phyloP scores from a whole-genome alignment of 495 filamentous ascomycete genomes.

The Hypoxylon fragiforme region DNA sequence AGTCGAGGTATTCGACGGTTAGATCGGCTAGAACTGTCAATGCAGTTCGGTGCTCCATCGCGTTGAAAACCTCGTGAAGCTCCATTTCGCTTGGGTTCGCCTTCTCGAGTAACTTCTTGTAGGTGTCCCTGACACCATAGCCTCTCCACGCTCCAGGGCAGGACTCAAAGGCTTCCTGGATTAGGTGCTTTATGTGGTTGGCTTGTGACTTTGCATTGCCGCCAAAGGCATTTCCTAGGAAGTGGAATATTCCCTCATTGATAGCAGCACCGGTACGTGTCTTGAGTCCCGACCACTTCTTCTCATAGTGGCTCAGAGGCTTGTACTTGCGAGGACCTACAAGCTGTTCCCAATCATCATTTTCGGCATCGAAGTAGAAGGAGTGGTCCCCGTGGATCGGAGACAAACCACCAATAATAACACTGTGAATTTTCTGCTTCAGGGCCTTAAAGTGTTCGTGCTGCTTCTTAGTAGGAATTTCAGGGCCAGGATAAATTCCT shows the following conservation, averaged over 20 bases:
- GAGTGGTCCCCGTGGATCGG: constrained; percentile 17
- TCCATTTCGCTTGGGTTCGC: constrained; percentile 10
- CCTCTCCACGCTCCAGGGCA: constrained; percentile 40
- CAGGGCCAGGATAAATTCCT: constrained; percentile 6
- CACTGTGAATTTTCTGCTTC: constrained; percentile 12
- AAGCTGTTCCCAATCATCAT: constrained; percentile 35
- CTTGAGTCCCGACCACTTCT: constrained; percentile 20
- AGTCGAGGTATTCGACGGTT: constrained; percentile 30
- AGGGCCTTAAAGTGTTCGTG: constrained; percentile 5
- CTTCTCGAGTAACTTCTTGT: constrained; percentile 16
- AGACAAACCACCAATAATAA: constrained; percentile 18
- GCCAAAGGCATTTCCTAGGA: constrained; percentile 44
- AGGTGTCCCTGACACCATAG: constrained; percentile 18
- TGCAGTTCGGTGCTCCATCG: constrained; percentile 42
- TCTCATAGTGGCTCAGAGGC: constrained; percentile 25
- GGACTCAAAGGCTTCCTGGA: constrained; percentile 35
- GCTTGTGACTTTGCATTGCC: constrained; percentile 39
- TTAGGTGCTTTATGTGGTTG: constrained; percentile 42
- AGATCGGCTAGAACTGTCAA: constrained; percentile 39
- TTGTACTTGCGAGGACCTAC: constrained; percentile 20
- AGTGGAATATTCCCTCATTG: constrained; percentile 20
- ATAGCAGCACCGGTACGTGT: not conserved
- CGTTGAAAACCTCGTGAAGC: constrained; percentile 40
- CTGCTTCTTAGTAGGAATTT: constrained; percentile 9
- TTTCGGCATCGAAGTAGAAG: constrained; percentile 19